Percentiles rank a stretch among this genome's conserved stretches.
Evolutionary conservation across 768 basidiomycete genomes (phyloP).

Genomic region (Boletus subparvulus): DNA sequence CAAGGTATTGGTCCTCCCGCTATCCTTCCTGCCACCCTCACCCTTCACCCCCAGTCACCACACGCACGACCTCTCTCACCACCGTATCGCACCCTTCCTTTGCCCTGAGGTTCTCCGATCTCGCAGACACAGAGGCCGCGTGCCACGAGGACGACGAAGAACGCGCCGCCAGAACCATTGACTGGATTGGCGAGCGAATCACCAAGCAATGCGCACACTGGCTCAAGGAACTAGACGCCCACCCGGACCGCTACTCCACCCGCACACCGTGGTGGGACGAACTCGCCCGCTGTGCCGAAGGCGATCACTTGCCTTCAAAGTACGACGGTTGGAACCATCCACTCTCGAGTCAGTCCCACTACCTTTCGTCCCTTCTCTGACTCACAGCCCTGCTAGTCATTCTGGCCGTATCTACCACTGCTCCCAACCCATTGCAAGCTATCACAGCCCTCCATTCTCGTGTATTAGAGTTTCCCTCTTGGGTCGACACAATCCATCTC

Average conservation of each 20-base stretch:
- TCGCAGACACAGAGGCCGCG: slow-evolving; percentile 67
- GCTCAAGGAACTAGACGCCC: slow-evolving; percentile 63
- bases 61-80: slow-evolving; percentile 69
- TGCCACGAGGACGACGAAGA: slow-evolving; percentile 78
- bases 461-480: slow-evolving; percentile 65
- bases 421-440: slow-evolving; percentile 78
- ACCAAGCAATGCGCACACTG: slow-evolving; percentile 61
- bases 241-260: slow-evolving; percentile 38
- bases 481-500: slow-evolving; percentile 74
- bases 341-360: slow-evolving; percentile 58
- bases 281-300: slow-evolving; percentile 71
- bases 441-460: slow-evolving; percentile 74
- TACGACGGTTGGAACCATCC: slow-evolving; percentile 88
- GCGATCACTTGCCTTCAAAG: slow-evolving; percentile 70
- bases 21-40: slow-evolving; percentile 2
- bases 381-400: slow-evolving; percentile 53
- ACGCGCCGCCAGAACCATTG: slow-evolving; percentile 76
- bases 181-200: slow-evolving; percentile 82
- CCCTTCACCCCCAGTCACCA: slow-evolving; percentile 56
- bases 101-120: slow-evolving; percentile 74
- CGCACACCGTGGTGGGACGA: slow-evolving; percentile 90
- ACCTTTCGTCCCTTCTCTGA: slow-evolving; percentile 8
- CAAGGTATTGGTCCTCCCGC: slow-evolving; percentile 54
- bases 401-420: slow-evolving; percentile 76
- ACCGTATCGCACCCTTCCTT: slow-evolving; percentile 74